Evolutionary conservation across 768 basidiomycete species (phyloP), one percentile per base, ranked within the genome.

Genomic region (Boletus subcaerulescens): DNA sequence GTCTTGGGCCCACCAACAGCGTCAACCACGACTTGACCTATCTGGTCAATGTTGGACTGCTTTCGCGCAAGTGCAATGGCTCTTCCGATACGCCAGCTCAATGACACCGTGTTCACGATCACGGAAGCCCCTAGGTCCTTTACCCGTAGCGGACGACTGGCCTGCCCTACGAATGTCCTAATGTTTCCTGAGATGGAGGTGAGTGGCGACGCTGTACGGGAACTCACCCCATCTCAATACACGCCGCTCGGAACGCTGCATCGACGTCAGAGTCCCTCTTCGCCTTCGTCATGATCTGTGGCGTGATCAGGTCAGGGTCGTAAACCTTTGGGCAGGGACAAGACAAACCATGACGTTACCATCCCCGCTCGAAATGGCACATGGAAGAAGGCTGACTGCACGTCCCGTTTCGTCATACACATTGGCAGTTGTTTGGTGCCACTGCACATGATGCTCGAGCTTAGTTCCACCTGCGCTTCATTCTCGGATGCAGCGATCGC

Each of bases 81-180:
- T 31, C 81, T 73, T 10, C 86, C 86, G 20, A 87, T 77, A 44
- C 80, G 71, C 85, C 86, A 87, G 10, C 80, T 79, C 64, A 82
- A 74, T 20, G 83, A 85, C 12, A 83, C 75, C 26, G 80, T 82
- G 41, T 78, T 80, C 3, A 75, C 71, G 15, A 83, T 74, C 36
- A 83, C 75, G 35, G 69, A 75, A 32, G 69, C 60, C 26, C 73
- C 64, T 15, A 73, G 65, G 22, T 76, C 65, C 36, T 63, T 62
- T 15, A 72, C 71, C 2, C 65, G 64, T 5, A 80, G 58, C 5
- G 82, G 80, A 7, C 75, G 66, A 18, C 63, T 69, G 33, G 76
- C 79, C 17, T 73, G 45, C 15, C 80, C 81, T 26, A 78, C 80
- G 26, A 71, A 67, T 0, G 80, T 80, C 7, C 70, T 70, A 26